Percentiles rank a stretch among this genome's conserved stretches.
Conservation (phyloP, 371 early-diverging fungal genomes). For the Circinella minor region DNA sequence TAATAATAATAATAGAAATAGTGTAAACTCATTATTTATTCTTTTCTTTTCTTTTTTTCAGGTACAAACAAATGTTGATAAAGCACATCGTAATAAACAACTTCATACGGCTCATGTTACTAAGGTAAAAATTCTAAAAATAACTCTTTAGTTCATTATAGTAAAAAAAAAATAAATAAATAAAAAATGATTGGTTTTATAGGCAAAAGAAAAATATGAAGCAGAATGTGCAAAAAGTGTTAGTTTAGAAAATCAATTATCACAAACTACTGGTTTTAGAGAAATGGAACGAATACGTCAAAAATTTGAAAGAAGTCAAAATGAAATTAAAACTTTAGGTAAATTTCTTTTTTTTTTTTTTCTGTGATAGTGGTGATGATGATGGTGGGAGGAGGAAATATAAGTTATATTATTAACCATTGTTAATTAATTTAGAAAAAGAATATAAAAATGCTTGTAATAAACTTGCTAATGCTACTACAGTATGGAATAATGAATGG, state of each 20-base stretch:
- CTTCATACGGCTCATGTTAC: conserved; percentile 46
- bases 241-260: conserved; percentile 42
- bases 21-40: neutral
- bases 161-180: neutral
- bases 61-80: conserved; percentile 56
- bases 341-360: conserved; percentile 5
- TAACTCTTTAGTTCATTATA: neutral
- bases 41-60: conserved; percentile 3
- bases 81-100: conserved; percentile 59
- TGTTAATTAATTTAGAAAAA: conserved; percentile 40
- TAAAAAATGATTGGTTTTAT: neutral
- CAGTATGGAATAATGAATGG: conserved; percentile 74
- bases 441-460: conserved; percentile 75
- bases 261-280: conserved; percentile 22
- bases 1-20: neutral
- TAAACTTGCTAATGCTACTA: conserved; percentile 69
- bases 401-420: no score
- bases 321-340: conserved; percentile 44
- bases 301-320: conserved; percentile 39
- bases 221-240: conserved; percentile 57
- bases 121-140: no score
- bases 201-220: conserved; percentile 77
- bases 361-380: no score
- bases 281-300: conserved; percentile 43
- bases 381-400: no score